Conservation (phyloP, 495 filamentous ascomycete genomes). For the Entonaema liquescens region DNA sequence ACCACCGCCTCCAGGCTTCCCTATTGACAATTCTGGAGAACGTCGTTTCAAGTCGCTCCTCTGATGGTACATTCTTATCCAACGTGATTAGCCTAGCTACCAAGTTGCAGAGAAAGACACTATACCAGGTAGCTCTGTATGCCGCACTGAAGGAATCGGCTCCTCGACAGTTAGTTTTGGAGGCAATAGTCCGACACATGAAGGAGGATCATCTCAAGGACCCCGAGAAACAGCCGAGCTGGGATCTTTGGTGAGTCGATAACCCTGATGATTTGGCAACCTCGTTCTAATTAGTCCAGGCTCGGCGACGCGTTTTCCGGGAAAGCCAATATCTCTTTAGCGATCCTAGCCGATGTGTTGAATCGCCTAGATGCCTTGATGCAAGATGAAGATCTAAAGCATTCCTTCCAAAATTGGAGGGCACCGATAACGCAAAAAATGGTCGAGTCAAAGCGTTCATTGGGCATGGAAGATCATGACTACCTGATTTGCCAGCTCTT, state of each 20-base stretch:
- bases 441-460: neutral
- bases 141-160: neutral
- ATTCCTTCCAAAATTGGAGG: slow-evolving; percentile 17
- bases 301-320: neutral
- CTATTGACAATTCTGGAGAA: neutral
- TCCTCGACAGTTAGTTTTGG: neutral
- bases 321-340: neutral
- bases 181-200: neutral
- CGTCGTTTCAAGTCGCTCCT: neutral
- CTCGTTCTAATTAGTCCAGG: slow-evolving; percentile 21
- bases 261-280: neutral
- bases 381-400: neutral
- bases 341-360: neutral
- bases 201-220: slow-evolving; percentile 5
- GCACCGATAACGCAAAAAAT: neutral
- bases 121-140: neutral
- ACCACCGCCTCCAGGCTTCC: neutral
- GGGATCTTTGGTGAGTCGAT: slow-evolving; percentile 17
- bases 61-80: neutral
- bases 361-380: neutral
- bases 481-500: slow-evolving; percentile 3
- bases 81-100: neutral
- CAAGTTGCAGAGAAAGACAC: neutral
- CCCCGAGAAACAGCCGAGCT: neutral
- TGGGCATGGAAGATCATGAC: slow-evolving; percentile 7